phyloP scores from a whole-genome alignment of 2,329 filamentous ascomycete species.

The Cercospora sojina region DNA sequence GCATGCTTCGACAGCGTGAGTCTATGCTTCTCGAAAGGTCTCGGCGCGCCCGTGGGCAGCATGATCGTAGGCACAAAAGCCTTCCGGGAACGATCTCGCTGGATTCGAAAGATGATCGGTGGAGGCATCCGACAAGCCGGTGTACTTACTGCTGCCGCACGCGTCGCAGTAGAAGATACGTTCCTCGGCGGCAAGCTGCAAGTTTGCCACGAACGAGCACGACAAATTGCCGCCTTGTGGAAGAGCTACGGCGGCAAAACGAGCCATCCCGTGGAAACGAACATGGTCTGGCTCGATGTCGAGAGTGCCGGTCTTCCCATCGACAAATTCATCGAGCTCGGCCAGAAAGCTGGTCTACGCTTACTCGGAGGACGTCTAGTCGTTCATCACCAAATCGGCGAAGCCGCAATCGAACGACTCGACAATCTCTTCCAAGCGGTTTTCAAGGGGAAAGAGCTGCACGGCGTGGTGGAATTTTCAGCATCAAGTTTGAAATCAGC shows the following conservation, averaged over 20 bases:
- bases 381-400: conserved; percentile 70
- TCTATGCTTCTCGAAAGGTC: conserved; percentile 78
- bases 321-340: conserved; percentile 56
- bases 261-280: conserved; percentile 73
- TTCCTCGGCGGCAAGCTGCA: conserved; percentile 67
- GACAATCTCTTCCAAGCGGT: conserved; percentile 54
- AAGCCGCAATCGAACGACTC: conserved; percentile 60
- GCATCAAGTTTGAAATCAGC: conserved; percentile 14
- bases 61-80: conserved; percentile 62
- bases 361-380: conserved; percentile 61
- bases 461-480: conserved; percentile 27
- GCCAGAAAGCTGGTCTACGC: conserved; percentile 57
- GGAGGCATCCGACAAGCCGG: conserved; percentile 76
- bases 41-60: conserved; percentile 77
- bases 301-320: conserved; percentile 56
- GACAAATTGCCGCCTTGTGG: conserved; percentile 66
- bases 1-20: conserved; percentile 70
- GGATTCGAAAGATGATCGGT: conserved; percentile 77
- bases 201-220: conserved; percentile 62
- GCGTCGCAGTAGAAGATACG: conserved; percentile 75
- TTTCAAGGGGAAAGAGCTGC: conserved; percentile 32
- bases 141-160: conserved; percentile 70
- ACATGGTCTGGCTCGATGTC: conserved; percentile 86
- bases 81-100: conserved; percentile 67
- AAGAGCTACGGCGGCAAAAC: conserved; percentile 66